Evolutionary conservation across 306 rosid genomes (phyloP).

Genomic region (Quercus mongolica): DNA sequence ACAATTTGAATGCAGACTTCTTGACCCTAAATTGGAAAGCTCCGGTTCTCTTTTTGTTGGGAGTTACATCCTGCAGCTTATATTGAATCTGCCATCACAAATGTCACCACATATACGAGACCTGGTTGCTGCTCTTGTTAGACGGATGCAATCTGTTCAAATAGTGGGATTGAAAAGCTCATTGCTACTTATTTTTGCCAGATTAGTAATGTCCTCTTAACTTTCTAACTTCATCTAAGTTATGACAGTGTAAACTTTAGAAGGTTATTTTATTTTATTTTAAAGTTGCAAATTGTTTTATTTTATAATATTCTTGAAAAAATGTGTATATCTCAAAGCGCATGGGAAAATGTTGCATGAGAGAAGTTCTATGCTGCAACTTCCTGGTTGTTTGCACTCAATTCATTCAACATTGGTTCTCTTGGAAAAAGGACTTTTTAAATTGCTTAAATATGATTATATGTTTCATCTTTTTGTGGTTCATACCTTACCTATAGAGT

Average conservation of each 20-base stretch:
- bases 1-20: slow-evolving; percentile 57
- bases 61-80: slow-evolving; percentile 83
- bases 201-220: slow-evolving; percentile 56
- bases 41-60: slow-evolving; percentile 96
- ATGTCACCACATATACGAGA: slow-evolving; percentile 79
- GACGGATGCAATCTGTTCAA: slow-evolving; percentile 86
- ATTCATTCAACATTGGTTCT: neutral
- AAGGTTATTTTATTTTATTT: neutral
- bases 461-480: neutral
- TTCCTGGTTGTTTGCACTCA: neutral
- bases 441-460: neutral
- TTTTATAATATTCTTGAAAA: neutral
- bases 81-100: slow-evolving; percentile 82
- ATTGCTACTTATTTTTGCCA: slow-evolving; percentile 80
- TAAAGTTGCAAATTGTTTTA: neutral
- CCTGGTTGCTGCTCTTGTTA: slow-evolving; percentile 79
- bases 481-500: neutral
- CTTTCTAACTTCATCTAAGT: slow-evolving; percentile 12
- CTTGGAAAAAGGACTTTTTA: neutral
- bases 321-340: neutral
- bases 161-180: slow-evolving; percentile 70
- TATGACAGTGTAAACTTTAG: slow-evolving; percentile 1
- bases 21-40: slow-evolving; percentile 84
- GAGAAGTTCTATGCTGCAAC: neutral
- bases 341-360: neutral